Conservation (phyloP, 345 rosid species). For the Combretum micranthum region DNA sequence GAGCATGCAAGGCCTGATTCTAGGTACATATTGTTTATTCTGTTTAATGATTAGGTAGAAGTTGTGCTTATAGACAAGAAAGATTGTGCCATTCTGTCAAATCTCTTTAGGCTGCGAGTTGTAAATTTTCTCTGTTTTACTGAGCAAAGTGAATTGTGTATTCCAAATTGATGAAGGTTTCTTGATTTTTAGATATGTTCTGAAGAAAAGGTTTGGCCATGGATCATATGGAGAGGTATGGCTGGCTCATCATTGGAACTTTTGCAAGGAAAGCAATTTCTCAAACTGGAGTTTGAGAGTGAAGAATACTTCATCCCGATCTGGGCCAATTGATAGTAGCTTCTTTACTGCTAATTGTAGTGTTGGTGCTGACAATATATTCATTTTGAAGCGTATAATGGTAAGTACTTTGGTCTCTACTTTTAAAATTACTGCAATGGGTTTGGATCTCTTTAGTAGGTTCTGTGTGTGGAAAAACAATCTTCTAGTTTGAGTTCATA, state of each 20-base stretch:
- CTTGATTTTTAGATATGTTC: conserved; percentile 49
- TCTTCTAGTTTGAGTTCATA: too few relatives aligned
- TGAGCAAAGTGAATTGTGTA: neutral
- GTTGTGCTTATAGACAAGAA: neutral
- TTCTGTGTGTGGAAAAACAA: too few relatives aligned
- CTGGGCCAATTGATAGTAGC: conserved; percentile 20
- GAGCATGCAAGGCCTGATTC: conserved; percentile 48
- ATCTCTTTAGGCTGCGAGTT: neutral
- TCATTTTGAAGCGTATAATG: conserved; percentile 90
- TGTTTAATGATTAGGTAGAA: neutral
- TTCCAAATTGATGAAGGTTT: conserved; percentile 1
- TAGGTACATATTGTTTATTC: conserved; percentile 35
- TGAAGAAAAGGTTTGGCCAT: conserved; percentile 83
- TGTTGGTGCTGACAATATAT: conserved; percentile 42
- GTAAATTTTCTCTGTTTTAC: neutral
- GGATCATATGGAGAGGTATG: conserved; percentile 97
- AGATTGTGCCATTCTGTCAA: neutral
- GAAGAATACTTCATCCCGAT: conserved; percentile 28
- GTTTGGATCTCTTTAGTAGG: too few relatives aligned
- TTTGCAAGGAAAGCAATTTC: conserved; percentile 39
- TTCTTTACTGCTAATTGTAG: conserved; percentile 28
- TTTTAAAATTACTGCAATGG: too few relatives aligned
- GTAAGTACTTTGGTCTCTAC: conserved; percentile 29
- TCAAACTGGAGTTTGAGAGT: conserved; percentile 35
- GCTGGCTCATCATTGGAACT: conserved; percentile 86